phyloP scores from a whole-genome alignment of 2,329 filamentous ascomycete species.

The Monosporascus ibericus region DNA sequence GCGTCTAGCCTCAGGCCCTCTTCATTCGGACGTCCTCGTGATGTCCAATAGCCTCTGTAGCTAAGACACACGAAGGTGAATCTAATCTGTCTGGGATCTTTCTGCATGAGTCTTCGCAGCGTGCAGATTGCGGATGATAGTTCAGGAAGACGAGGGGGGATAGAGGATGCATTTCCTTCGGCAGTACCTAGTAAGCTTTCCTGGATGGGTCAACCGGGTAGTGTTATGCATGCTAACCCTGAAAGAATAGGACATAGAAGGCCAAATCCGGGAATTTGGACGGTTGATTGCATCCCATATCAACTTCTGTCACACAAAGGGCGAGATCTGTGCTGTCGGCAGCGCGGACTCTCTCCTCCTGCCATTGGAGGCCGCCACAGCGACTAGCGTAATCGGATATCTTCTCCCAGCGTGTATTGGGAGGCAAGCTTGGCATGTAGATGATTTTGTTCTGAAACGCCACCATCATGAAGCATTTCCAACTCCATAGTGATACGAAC shows the following conservation, averaged over 20 bases:
- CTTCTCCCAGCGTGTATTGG: conserved; percentile 61
- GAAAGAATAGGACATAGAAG: conserved; percentile 52
- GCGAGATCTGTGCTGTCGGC: conserved; percentile 61
- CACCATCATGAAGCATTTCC: conserved; percentile 68
- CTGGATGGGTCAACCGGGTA: conserved; percentile 3
- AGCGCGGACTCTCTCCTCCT: conserved; percentile 54
- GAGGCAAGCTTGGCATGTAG: conserved; percentile 72
- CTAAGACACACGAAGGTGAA: conserved; percentile 51
- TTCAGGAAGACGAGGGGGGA: conserved; percentile 51
- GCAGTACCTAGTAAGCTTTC: conserved; percentile 13
- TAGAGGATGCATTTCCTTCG: conserved; percentile 53
- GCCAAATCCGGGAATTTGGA: conserved; percentile 17
- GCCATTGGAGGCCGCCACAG: conserved; percentile 60
- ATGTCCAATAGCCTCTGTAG: conserved; percentile 75
- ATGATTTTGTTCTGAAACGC: conserved; percentile 77
- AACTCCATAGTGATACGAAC: conserved; percentile 57
- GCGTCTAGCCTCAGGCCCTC: conserved; percentile 64
- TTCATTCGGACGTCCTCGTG: conserved; percentile 64
- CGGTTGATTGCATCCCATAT: conserved; percentile 13
- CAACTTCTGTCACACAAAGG: conserved; percentile 47
- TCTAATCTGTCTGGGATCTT: conserved; percentile 20
- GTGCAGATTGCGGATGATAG: conserved; percentile 46
- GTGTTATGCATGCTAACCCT: conserved; percentile 35
- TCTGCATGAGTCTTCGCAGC: conserved; percentile 31
- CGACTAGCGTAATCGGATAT: conserved; percentile 56